phyloP scores from a whole-genome alignment of 331 rosid genomes.

The Stylosanthes scabra region DNA sequence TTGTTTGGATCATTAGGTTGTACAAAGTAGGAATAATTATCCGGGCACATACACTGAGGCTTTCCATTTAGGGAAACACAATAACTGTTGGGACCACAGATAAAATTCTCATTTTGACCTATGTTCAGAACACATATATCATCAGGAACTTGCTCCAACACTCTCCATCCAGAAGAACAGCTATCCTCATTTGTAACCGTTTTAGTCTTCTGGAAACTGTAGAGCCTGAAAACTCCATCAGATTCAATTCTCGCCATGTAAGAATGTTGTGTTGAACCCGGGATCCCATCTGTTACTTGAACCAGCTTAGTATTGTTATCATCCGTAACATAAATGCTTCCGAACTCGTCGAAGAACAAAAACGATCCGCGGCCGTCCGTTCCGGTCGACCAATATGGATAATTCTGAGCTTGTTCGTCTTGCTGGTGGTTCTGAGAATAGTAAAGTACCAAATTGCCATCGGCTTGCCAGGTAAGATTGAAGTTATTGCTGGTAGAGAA shows the following conservation, averaged over 20 bases:
- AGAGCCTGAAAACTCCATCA: not conserved
- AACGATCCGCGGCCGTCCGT: not conserved
- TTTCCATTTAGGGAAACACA: not conserved
- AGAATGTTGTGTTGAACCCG: not conserved
- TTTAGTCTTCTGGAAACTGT: not conserved
- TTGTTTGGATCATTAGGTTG: not conserved
- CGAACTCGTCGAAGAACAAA: constrained; percentile 6
- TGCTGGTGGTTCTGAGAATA: not conserved
- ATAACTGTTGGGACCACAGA: not conserved
- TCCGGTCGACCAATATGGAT: constrained; percentile 14
- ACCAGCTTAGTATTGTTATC: not conserved
- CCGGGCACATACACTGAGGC: not conserved
- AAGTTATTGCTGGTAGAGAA: constrained; percentile 4
- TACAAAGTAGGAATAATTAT: not conserved
- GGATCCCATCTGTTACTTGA: not conserved
- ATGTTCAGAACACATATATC: constrained; percentile 2
- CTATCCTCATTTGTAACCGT: not conserved
- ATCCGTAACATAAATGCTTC: constrained; percentile 14
- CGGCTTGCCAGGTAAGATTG: not conserved
- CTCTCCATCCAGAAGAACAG: constrained; percentile 17
- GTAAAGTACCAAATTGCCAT: constrained; percentile 15
- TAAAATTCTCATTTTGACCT: not conserved
- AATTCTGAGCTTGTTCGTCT: not conserved
- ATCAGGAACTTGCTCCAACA: not conserved
- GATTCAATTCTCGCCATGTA: constrained; percentile 37